Evolutionary conservation across 2,329 filamentous ascomycete species (phyloP).

Genomic region (Talaromyces marneffei): DNA sequence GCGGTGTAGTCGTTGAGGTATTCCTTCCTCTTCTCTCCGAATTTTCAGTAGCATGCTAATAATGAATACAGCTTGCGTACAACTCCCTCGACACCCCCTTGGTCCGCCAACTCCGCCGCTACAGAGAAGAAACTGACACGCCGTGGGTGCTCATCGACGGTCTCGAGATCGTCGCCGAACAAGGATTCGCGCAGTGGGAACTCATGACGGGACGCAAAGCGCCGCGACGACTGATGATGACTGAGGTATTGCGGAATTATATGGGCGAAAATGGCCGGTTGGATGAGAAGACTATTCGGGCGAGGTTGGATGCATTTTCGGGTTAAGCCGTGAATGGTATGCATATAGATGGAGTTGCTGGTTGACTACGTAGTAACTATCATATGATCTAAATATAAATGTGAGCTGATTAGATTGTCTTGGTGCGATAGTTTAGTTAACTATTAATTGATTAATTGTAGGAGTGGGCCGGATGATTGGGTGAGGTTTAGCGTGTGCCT

Average conservation of each 20-base stretch:
- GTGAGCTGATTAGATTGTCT: not conserved
- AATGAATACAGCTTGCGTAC: slow-evolving; percentile 51
- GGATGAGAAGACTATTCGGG: slow-evolving; percentile 35
- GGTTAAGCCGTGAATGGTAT: not conserved
- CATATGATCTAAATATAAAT: not conserved
- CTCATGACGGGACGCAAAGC: slow-evolving; percentile 69
- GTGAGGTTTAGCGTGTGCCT: not conserved
- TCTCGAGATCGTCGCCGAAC: slow-evolving; percentile 68
- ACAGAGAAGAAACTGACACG: slow-evolving; percentile 47
- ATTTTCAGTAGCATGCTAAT: not conserved
- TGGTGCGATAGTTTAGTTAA: no score
- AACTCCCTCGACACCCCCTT: slow-evolving; percentile 67
- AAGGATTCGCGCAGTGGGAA: slow-evolving; percentile 77
- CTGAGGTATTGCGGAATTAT: slow-evolving; percentile 49
- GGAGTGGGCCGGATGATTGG: not conserved
- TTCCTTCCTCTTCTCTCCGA: not conserved
- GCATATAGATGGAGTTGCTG: not conserved
- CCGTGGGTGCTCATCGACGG: slow-evolving; percentile 70
- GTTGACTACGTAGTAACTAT: no score
- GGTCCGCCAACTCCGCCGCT: slow-evolving; percentile 60
- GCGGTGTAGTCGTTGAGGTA: slow-evolving; percentile 69
- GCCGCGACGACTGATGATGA: slow-evolving; percentile 64
- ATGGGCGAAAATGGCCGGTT: slow-evolving; percentile 31
- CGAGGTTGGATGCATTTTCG: slow-evolving; percentile 23
- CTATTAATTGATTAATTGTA: not conserved